Evolutionary conservation across 441 rosid genomes (phyloP), one percentile per base, ranked within the genome.

Genomic region (Kokia cookei): DNA sequence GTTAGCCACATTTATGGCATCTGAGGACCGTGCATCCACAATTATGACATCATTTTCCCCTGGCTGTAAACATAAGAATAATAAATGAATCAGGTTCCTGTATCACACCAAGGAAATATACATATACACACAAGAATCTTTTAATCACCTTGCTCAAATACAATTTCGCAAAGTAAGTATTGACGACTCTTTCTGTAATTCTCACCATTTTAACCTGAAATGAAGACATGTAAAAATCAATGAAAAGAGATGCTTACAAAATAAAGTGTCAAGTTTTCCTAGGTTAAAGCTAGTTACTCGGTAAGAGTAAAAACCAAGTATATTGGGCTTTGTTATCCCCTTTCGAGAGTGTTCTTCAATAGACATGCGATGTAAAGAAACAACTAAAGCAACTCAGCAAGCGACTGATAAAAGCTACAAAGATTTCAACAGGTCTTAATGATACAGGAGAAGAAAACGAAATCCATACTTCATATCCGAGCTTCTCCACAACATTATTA

Each of bases 1-100:
- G 72, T 76, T 81, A 70, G 98, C 99, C 61, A 95, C 75, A 67
- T 90, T 90, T 79, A 94, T 90, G 77, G 97, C 99, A 84, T 93
- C 97, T 43, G 99, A 91, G 15, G 98, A 93, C 68, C 94, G 86
- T 22, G 89, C 79, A 82, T 91, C 96, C 72, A 94, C 83, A 74
- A 84, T 87, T 51, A 87, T 66, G 74, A 80, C 62, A 60, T 87
- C 89, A 74, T 40, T 76, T 72, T 86, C 84, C 76, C 90, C 92
- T 48, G 89, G 87, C 98, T 91, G 94, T 80, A 87, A 69, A 77
- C n/a, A 70, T 37, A 57, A 43, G 47, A 60, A 76, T 17, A 26
- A 40, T 45, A 76, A 57, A 14, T 73, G 72, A 76, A 35, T 26
- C 26, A 55, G 48, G 58, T 68, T 45, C 12, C 57, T 7, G 17